phyloP scores from a whole-genome alignment of 305 asterid genomes.

The Solanum chacoense region DNA sequence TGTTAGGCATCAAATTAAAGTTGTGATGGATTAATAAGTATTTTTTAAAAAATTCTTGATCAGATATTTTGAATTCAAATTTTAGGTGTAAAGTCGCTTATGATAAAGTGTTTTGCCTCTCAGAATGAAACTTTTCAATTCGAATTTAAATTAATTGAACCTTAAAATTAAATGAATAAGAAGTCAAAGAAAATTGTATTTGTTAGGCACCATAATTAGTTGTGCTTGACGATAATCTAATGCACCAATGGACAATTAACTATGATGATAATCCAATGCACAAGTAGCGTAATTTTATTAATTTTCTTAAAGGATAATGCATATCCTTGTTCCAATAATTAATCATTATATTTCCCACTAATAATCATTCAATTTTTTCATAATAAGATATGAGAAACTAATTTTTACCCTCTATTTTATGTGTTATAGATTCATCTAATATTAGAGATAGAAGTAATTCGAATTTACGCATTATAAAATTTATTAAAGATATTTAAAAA shows the following conservation, averaged over 20 bases:
- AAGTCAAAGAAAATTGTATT: not conserved
- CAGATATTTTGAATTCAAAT: not conserved
- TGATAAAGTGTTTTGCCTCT: not conserved
- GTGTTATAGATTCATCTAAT: not conserved
- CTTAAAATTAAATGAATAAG: no score
- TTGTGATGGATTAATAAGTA: not conserved
- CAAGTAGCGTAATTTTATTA: not conserved
- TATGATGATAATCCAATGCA: not conserved
- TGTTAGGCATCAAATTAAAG: not conserved
- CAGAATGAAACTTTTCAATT: not conserved
- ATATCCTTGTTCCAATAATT: not conserved
- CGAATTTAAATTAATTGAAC: not conserved
- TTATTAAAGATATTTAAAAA: no score
- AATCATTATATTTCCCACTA: not conserved
- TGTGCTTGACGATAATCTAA: not conserved
- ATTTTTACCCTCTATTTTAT: not conserved
- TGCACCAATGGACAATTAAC: not conserved
- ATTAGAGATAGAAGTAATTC: not conserved
- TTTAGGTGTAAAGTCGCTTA: not conserved
- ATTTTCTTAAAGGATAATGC: not conserved
- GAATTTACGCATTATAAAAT: no score
- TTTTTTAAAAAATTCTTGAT: not conserved
- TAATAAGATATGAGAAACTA: not conserved
- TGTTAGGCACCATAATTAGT: not conserved
- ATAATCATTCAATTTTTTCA: not conserved